Percentiles rank a stretch among this genome's conserved stretches.
phyloP scores from a whole-genome alignment of 306 rosid species.

The Notholithocarpus densiflorus region DNA sequence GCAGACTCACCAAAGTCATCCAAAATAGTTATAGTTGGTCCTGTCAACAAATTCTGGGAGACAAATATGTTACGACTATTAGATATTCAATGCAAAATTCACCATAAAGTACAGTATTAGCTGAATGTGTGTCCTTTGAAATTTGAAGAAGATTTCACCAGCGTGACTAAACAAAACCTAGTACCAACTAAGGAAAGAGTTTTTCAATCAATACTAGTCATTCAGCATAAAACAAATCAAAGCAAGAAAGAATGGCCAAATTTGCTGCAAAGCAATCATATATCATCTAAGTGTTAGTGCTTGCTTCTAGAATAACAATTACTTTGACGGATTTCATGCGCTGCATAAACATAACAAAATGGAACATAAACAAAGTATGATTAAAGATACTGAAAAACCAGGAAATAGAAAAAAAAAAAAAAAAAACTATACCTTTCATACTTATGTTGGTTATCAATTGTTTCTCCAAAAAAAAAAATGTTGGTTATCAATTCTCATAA shows the following conservation, averaged over 20 bases:
- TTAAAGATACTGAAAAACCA: not conserved
- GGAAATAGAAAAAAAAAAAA: not conserved
- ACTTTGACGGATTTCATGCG: not conserved
- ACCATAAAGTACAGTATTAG: not conserved
- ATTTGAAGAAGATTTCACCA: not conserved
- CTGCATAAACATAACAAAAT: not conserved
- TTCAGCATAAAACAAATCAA: not conserved
- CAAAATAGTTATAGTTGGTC: too few relatives aligned
- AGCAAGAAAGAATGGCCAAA: not conserved
- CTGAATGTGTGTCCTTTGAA: not conserved
- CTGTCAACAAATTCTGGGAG: not conserved
- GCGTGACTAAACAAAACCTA: not conserved
- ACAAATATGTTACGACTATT: not conserved
- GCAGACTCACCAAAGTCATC: not conserved
- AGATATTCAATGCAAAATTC: not conserved
- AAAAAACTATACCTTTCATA: constrained; percentile 11
- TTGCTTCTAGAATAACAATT: not conserved
- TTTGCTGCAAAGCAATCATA: not conserved
- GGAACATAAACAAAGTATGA: not conserved
- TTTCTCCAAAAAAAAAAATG: not conserved
- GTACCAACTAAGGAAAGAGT: not conserved
- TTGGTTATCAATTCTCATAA: constrained; percentile 14
- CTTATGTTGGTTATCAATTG: constrained; percentile 15
- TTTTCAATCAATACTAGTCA: not conserved
- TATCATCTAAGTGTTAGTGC: not conserved